A percentile compares a stretch with the other conserved stretches of the same genome.
phyloP scores from a whole-genome alignment of 129 eudicot genomes.

The Escallonia herrerae region DNA sequence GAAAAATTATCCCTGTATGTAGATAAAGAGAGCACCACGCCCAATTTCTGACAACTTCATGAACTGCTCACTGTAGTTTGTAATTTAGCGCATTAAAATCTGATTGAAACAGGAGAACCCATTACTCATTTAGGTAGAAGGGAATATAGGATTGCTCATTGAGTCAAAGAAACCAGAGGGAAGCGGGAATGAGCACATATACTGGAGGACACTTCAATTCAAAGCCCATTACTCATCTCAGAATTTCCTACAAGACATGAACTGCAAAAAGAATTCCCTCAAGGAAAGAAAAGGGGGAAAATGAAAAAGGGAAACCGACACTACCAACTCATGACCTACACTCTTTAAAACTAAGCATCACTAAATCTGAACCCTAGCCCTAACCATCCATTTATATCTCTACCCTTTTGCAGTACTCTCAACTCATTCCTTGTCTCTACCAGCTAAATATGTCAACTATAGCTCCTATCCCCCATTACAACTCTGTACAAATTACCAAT shows the following conservation, averaged over 20 bases:
- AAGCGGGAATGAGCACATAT: not conserved
- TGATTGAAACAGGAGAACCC: no score
- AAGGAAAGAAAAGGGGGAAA: slow-evolving; percentile 9
- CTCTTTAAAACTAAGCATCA: slow-evolving; percentile 21
- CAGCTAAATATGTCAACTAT: slow-evolving; percentile 29
- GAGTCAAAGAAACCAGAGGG: no score
- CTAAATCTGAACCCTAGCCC: slow-evolving; percentile 27
- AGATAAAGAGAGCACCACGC: no score
- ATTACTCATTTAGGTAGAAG: no score
- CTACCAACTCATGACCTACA: slow-evolving; percentile 24
- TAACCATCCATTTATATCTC: slow-evolving; percentile 6
- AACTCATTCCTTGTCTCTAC: slow-evolving; percentile 19
- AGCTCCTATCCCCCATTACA: slow-evolving; percentile 23
- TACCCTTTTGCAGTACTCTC: slow-evolving; percentile 10
- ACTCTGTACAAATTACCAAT: slow-evolving; percentile 63
- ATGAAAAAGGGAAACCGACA: slow-evolving; percentile 15
- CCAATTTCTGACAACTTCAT: no score
- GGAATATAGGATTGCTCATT: no score
- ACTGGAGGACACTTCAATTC: not conserved
- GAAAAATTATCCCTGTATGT: no score
- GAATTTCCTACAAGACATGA: slow-evolving; percentile 25
- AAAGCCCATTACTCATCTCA: slow-evolving; percentile 4
- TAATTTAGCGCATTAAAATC: no score
- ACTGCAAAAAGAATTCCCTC: slow-evolving; percentile 67
- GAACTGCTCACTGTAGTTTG: no score